Percentiles rank a stretch among this genome's conserved stretches.
Conservation (phyloP, 2,329 filamentous ascomycete genomes). For the Botrytis aclada region DNA sequence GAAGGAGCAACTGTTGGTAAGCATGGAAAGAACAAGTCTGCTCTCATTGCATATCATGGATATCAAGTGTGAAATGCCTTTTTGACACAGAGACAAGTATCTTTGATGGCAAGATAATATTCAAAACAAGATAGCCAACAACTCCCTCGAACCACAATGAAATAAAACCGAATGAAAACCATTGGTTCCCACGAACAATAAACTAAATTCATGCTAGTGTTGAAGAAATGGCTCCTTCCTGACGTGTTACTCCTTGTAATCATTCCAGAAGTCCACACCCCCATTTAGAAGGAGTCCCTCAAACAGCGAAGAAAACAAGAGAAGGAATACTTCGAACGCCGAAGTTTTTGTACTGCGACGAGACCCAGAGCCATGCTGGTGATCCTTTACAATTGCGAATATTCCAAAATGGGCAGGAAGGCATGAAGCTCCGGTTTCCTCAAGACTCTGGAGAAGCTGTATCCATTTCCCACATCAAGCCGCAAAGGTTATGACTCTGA, state of each 20-base stretch:
- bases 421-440: not conserved
- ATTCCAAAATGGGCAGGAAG: not conserved
- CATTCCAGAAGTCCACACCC: too few relatives aligned
- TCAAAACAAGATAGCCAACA: not conserved
- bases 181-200: not conserved
- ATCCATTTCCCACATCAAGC: not conserved
- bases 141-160: not conserved
- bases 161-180: not conserved
- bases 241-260: not conserved
- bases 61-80: not conserved
- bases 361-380: not conserved
- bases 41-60: not conserved
- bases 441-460: not conserved
- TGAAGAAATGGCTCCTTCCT: not conserved
- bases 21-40: not conserved
- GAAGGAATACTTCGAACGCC: accelerated
- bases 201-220: not conserved
- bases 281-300: not conserved
- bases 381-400: not conserved
- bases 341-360: not conserved
- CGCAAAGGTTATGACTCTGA: not conserved
- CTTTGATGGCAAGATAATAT: not conserved
- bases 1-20: not conserved
- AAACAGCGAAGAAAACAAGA: not conserved
- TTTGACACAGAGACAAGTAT: not conserved